Evolutionary conservation across 495 filamentous ascomycete genomes (phyloP), one percentile per base, ranked within the genome.

Genomic region (Apiosordaria backusii): DNA sequence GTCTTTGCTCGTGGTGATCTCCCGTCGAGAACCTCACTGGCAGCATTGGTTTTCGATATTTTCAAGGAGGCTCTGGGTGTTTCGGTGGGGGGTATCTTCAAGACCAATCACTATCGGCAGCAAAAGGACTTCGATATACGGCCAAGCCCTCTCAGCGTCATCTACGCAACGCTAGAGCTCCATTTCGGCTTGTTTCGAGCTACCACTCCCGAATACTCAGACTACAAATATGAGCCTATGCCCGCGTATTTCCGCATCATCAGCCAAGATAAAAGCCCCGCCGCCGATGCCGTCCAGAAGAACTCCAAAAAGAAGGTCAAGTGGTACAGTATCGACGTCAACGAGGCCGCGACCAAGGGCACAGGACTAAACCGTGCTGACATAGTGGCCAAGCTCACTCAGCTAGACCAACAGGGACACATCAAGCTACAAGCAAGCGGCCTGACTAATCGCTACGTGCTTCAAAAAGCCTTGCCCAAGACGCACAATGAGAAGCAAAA

Each of bases 1-100:
- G 77, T 82, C 64, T 86, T 87, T 70, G 81, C 84, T 6, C 76
- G 84, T 18, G 80, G 83, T 2, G 84, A 87, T 64, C 72, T 86
- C 0, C 86, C 86, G 0, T 84, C 85, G 16, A 71, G 76, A 1
- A 64, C 71, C 27, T 84, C 80, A 3, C 70, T 88, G 1, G 66
- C 62, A 22, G 67, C 65, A 0, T 73, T 87, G 6, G 66, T 89
- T 16, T 65, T 75, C 5, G 76, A 83, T 9, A 70, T 88, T n/a
- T 82, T 86, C 57, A 50, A 67, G 9, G 40, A 74, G 23, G 67
- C 63, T 18, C 15, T 45, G 15, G 64, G 68, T 9, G 60, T 76
- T 2, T 65, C 73, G 1, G 66, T 72, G 0, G 83, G 80, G 4
- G 74, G 79, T 9, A 71, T 81, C n/a, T 77, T 87, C 62, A 79